Evolutionary conservation across 1,139 yeast species (phyloP).

Genomic region (Arxiozyma bovina): DNA sequence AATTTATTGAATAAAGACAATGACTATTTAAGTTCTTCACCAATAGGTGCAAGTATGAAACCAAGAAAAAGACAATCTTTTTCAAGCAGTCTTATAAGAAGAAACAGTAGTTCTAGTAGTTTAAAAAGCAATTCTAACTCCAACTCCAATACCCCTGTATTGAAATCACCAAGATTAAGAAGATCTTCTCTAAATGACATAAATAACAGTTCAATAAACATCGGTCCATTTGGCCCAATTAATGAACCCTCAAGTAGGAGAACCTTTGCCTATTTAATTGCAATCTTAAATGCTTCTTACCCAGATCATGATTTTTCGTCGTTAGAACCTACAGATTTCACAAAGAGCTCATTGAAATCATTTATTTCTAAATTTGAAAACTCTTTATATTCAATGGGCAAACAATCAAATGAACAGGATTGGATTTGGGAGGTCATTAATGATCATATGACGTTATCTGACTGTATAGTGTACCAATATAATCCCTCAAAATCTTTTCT

Average conservation of each 20-base stretch:
- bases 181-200: constrained; percentile 23
- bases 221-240: constrained; percentile 90
- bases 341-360: constrained; percentile 40
- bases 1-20: constrained; percentile 16
- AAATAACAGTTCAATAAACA: constrained; percentile 21
- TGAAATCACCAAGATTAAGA: constrained; percentile 13
- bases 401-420: constrained; percentile 31
- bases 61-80: background rate
- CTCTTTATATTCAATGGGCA: constrained; percentile 71
- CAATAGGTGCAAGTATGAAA: constrained; percentile 17
- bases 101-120: constrained; percentile 23
- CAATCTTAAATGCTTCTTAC: constrained; percentile 81
- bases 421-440: constrained; percentile 89
- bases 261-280: constrained; percentile 83
- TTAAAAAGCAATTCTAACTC: constrained; percentile 9
- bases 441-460: constrained; percentile 70
- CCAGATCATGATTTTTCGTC: constrained; percentile 93
- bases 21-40: constrained; percentile 24
- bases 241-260: constrained; percentile 75
- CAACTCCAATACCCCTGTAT: constrained; percentile 4
- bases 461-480: constrained; percentile 66
- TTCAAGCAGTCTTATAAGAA: constrained; percentile 12
- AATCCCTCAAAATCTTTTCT: constrained; percentile 74
- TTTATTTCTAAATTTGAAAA: constrained; percentile 72
- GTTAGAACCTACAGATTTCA: constrained; percentile 79